Evolutionary conservation across 2,329 filamentous ascomycete genomes (phyloP).

Genomic region (Aspergillus jensenii): DNA sequence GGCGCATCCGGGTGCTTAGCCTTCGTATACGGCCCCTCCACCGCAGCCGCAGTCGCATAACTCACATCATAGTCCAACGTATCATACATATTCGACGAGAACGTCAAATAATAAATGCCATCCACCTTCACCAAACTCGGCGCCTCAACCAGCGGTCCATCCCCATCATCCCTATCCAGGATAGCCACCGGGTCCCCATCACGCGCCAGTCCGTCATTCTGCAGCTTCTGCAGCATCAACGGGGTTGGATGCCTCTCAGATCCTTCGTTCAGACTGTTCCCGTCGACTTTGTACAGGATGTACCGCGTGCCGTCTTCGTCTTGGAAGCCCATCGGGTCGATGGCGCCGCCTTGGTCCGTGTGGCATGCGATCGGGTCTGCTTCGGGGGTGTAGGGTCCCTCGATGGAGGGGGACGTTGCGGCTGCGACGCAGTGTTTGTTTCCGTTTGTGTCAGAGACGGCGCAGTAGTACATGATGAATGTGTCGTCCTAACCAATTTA

Average conservation of each 20-base stretch:
- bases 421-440: constrained; percentile 59
- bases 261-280: constrained; percentile 56
- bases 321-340: constrained; percentile 61
- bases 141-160: constrained; percentile 64
- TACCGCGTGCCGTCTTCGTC: constrained; percentile 58
- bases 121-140: constrained; percentile 51
- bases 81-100: constrained; percentile 60
- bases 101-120: constrained; percentile 61
- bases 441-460: constrained; percentile 35
- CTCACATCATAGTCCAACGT: constrained; percentile 54
- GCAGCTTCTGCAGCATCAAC: constrained; percentile 42
- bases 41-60: constrained; percentile 49
- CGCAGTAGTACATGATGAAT: constrained; percentile 63
- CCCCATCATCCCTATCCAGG: constrained; percentile 62
- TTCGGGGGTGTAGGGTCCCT: constrained; percentile 56
- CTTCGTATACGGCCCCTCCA: constrained; percentile 32
- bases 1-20: constrained; percentile 23
- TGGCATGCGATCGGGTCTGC: constrained; percentile 55
- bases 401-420: constrained; percentile 48
- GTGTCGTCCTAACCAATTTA: constrained; percentile 32
- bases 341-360: constrained; percentile 56
- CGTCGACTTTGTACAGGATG: constrained; percentile 66
- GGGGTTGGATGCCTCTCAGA: constrained; percentile 37
- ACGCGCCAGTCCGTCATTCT: constrained; percentile 51
- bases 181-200: constrained; percentile 57